Evolutionary conservation across 2,329 filamentous ascomycete genomes (phyloP).

Genomic region (Mollisiaceae sp.): DNA sequence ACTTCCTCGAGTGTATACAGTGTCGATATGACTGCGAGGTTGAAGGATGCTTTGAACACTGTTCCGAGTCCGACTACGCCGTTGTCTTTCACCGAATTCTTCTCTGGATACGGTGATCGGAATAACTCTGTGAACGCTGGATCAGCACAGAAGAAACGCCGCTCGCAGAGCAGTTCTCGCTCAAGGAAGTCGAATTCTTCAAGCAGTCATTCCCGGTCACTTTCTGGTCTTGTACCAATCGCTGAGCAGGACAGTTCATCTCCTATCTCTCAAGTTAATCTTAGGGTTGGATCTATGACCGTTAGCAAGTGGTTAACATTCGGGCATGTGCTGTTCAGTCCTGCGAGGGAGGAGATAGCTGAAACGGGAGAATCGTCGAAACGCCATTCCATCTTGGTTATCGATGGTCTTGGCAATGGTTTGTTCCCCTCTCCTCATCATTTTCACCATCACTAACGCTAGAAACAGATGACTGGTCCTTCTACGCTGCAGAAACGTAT

Average conservation of each 20-base stretch:
- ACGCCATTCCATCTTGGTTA: conserved; percentile 71
- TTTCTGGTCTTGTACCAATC: conserved; percentile 29
- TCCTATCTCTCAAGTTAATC: conserved; percentile 72
- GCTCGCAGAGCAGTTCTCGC: conserved; percentile 2
- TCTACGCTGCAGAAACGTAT: conserved; percentile 82
- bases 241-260: conserved; percentile 57
- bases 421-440: conserved; percentile 22
- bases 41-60: conserved; percentile 54
- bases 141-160: background rate
- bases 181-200: conserved; percentile 33
- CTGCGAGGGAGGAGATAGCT: conserved; percentile 73
- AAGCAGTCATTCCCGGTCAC: conserved; percentile 29
- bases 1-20: conserved; percentile 59
- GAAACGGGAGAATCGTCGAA: conserved; percentile 49
- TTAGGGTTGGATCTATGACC: conserved; percentile 80
- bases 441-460: background rate
- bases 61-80: conserved; percentile 51
- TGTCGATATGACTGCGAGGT: conserved; percentile 58
- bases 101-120: conserved; percentile 48
- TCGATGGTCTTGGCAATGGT: conserved; percentile 82
- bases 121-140: conserved; percentile 37
- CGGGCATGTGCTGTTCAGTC: conserved; percentile 82
- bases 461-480: conserved; percentile 75
- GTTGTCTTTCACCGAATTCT: conserved; percentile 50
- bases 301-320: conserved; percentile 89